Evolutionary conservation across 2,329 filamentous ascomycete genomes (phyloP).

Genomic region (Pyrenophora tritici-repentis): DNA sequence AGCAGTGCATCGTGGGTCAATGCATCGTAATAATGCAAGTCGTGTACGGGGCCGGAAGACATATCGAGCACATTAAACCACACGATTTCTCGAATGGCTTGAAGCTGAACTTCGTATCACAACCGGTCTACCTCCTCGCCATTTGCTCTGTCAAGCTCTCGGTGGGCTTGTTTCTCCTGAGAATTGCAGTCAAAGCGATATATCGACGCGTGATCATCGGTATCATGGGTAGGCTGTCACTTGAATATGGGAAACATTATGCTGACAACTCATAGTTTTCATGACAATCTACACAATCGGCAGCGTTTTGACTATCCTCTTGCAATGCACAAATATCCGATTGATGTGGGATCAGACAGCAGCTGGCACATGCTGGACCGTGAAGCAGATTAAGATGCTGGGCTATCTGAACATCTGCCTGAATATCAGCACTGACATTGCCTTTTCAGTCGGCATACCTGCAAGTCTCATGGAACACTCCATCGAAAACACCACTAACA

Average conservation of each 20-base stretch:
- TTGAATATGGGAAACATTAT: neutral
- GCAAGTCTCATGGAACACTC: slow-evolving; percentile 8
- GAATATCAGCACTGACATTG: slow-evolving; percentile 50
- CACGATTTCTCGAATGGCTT: slow-evolving; percentile 45
- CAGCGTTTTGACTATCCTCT: slow-evolving; percentile 54
- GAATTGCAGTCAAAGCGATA: slow-evolving; percentile 48
- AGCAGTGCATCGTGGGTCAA: slow-evolving; percentile 47
- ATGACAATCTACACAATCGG: slow-evolving; percentile 51
- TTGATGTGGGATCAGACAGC: slow-evolving; percentile 53
- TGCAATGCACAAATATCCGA: slow-evolving; percentile 56
- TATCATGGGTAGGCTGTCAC: slow-evolving; percentile 49
- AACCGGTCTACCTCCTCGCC: slow-evolving; percentile 54
- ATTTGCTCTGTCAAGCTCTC: slow-evolving; percentile 56
- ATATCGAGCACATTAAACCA: slow-evolving; percentile 51
- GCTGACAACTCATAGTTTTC: slow-evolving; percentile 43
- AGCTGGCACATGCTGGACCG: slow-evolving; percentile 51
- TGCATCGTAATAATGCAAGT: slow-evolving; percentile 51
- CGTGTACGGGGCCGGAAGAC: slow-evolving; percentile 53
- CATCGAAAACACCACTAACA: neutral
- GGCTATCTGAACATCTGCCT: slow-evolving; percentile 53
- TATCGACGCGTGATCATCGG: slow-evolving; percentile 51
- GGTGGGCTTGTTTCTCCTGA: slow-evolving; percentile 55
- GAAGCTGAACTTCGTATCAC: slow-evolving; percentile 56
- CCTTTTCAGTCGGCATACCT: slow-evolving; percentile 50
- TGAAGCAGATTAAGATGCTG: slow-evolving; percentile 48